These are phyloP conservation scores for Buddleja alternifolia DNA, from an alignment of 257 asterid genomes.

Conservation along the genomic window DNA sequence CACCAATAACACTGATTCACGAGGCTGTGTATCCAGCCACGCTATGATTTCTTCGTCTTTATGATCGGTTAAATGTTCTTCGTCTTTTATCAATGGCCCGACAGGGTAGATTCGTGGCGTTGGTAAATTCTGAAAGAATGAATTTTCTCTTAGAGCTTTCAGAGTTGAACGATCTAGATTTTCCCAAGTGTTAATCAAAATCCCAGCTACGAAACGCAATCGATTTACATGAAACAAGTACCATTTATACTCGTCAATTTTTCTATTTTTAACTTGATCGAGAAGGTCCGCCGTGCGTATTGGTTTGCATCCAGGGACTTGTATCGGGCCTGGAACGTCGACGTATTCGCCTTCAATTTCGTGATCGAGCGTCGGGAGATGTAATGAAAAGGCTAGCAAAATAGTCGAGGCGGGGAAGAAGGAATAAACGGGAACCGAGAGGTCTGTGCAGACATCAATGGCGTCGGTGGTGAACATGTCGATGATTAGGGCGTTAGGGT, in stretches of 20 bases:
- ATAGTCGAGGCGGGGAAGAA: constrained; percentile 34
- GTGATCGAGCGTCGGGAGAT: constrained; percentile 33
- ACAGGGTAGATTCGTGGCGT: constrained; percentile 29
- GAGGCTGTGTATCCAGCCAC: constrained; percentile 39
- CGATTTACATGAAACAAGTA: constrained; percentile 28
- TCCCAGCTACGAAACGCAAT: constrained; percentile 27
- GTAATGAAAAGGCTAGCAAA: constrained; percentile 26
- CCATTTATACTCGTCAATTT: constrained; percentile 37
- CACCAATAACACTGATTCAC: constrained; percentile 38
- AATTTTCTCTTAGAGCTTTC: constrained; percentile 32
- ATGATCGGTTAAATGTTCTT: background rate
- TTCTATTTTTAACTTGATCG: constrained; percentile 31
- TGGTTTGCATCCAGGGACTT: constrained; percentile 32
- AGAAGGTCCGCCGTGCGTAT: constrained; percentile 23
- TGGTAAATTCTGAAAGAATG: constrained; percentile 14
- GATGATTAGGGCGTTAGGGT: constrained; percentile 27
- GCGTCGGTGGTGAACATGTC: constrained; percentile 37
- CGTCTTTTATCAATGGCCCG: constrained; percentile 38
- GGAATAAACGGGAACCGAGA: constrained; percentile 29
- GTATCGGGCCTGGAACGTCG: constrained; percentile 24
- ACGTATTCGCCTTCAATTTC: constrained; percentile 33
- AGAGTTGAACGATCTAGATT: constrained; percentile 33
- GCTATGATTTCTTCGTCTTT: background rate
- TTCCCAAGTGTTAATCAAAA: constrained; percentile 37
- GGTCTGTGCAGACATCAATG: constrained; percentile 30